Evolutionary conservation across 2,329 filamentous ascomycete species (phyloP), one percentile per base, ranked within the genome.

Genomic region (Thielaviopsis populi): DNA sequence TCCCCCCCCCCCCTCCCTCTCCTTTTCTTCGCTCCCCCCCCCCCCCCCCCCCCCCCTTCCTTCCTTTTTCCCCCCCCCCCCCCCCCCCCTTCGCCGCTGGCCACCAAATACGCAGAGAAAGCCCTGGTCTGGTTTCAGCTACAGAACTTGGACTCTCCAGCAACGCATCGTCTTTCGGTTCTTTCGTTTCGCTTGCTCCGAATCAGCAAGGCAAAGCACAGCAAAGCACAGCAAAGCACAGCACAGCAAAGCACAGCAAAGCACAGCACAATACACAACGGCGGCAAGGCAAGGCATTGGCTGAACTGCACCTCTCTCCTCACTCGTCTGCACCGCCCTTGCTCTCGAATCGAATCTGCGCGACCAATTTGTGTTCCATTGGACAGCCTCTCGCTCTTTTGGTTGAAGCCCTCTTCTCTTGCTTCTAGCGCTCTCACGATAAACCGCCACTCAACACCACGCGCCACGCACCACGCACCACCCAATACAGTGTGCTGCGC

Each of bases 141-240:
- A 15, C 30, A 8, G 7, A 56, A 56, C 53, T 33, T 56, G 24
- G 24, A 54, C 27, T 37, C 24, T 56, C 53, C 46, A 50, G 41
- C 42, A 48, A 43, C 42, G 42, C 59, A 61, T 61, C 59, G 59
- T 61, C 59, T 43, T 46, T 61, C 40, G 37, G 42, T 27, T 54
- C 24, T 54, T 56, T 56, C 27, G 53, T 56, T 56, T 56, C 53
- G 53, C 53, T 37, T 56, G 53, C 15, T 37, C 53, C 53, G 53
- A 56, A 10, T n/a, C 11, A 15, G 30, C 27, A 30, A 22, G 30
- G 27, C 50, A 54, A 17, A 33, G 30, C 30, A 33, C 7, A 33
- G 30, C 30, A 33, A 3, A 33, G 30, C 30, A 33, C 30, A 33
- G 30, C 7, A 33, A 3, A 33, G 30, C 7, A 33, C 30, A 33